phyloP scores from a whole-genome alignment of 805 yeast species.

The Candida arabinofermentans region DNA sequence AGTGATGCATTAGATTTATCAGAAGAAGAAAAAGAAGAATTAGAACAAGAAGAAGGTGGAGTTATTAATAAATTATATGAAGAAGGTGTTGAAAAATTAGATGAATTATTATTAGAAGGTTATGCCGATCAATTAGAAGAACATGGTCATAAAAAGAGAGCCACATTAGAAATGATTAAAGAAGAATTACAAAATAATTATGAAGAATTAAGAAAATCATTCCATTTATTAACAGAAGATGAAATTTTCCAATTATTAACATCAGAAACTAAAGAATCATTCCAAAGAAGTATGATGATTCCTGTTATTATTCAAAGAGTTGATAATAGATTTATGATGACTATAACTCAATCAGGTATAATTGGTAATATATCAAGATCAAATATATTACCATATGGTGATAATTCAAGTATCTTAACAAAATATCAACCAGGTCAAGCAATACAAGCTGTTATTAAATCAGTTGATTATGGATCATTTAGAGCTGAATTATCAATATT shows the following conservation, averaged over 20 bases:
- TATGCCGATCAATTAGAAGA: conserved; percentile 87
- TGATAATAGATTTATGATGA: conserved; percentile 35
- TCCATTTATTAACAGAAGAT: conserved; percentile 56
- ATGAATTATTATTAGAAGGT: conserved; percentile 83
- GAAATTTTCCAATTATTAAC: conserved; percentile 88
- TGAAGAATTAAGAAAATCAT: conserved; percentile 76
- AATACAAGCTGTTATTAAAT: conserved; percentile 73
- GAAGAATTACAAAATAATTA: conserved; percentile 85
- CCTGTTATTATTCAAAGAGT: conserved; percentile 74
- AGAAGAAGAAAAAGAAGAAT: conserved; percentile 74
- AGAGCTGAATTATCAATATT: conserved; percentile 70
- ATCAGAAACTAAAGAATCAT: conserved; percentile 72
- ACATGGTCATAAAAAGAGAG: conserved; percentile 68
- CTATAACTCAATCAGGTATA: conserved; percentile 56
- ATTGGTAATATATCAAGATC: conserved; percentile 30
- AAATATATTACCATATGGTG: conserved; percentile 41
- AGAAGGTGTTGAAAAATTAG: conserved; percentile 70
- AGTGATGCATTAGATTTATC: conserved; percentile 96
- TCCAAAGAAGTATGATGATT: conserved; percentile 64
- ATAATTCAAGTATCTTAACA: conserved; percentile 35
- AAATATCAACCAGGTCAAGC: conserved; percentile 68
- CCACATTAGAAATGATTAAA: conserved; percentile 77
- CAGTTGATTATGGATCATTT: conserved; percentile 70
- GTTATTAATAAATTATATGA: conserved; percentile 69
- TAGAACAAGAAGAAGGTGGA: conserved; percentile 78